Conservation (phyloP, 192 early-diverging fungal species). For the Backusella morwellensis region DNA sequence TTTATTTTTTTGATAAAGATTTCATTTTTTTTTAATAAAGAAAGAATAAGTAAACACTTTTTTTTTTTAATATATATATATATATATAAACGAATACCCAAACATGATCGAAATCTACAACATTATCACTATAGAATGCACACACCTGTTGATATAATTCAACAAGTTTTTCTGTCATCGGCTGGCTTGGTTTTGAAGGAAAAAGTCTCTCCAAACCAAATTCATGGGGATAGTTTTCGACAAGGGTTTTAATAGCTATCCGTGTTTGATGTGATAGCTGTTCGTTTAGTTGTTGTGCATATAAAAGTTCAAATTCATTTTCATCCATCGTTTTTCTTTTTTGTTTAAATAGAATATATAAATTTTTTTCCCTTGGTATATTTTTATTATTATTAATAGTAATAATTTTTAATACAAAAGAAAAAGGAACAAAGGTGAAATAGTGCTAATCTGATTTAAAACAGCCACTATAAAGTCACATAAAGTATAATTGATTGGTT, state of each 20-base stretch:
- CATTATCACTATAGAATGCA: constrained; percentile 20
- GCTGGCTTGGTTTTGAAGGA: not conserved
- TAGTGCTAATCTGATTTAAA: not conserved
- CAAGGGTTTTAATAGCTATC: constrained; percentile 12
- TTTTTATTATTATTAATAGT: not conserved
- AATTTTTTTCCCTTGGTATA: not conserved
- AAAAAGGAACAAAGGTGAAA: not conserved
- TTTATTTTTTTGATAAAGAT: not conserved
- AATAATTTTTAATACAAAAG: not conserved
- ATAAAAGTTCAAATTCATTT: constrained; percentile 21
- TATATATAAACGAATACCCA: constrained; percentile 23
- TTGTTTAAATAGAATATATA: not conserved
- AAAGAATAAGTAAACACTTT: not conserved
- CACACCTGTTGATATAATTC: constrained; percentile 24
- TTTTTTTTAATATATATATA: not conserved
- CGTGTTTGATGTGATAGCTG: constrained; percentile 22
- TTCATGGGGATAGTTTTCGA: constrained; percentile 23
- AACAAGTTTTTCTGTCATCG: constrained; percentile 7
- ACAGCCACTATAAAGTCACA: not conserved
- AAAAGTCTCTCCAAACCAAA: constrained; percentile 30
- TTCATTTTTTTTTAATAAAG: not conserved
- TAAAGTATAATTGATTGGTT: not conserved
- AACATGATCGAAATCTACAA: constrained; percentile 27
- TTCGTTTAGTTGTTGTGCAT: constrained; percentile 18
- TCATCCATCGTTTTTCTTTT: constrained; percentile 17